Conservation (phyloP, 2,329 filamentous ascomycete species). For the Aspergillus uvarum region DNA sequence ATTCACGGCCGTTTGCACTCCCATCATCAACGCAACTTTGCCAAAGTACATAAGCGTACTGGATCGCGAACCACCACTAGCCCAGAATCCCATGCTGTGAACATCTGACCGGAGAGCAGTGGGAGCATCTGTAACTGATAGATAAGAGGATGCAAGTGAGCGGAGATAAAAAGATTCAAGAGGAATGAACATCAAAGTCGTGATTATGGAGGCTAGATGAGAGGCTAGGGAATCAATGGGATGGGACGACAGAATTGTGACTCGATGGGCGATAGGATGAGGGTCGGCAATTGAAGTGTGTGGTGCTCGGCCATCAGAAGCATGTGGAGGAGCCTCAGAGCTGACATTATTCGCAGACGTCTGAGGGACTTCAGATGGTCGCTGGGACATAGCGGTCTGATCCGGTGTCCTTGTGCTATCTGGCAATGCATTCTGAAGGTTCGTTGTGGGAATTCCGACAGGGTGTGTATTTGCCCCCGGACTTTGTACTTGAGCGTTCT, state of each 20-base stretch:
- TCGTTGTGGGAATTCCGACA: slow-evolving; percentile 12
- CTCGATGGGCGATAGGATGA: slow-evolving; percentile 32
- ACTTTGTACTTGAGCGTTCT: slow-evolving; percentile 7
- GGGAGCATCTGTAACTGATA: slow-evolving; percentile 30
- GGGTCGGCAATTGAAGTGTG: slow-evolving; percentile 13
- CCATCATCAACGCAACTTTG: slow-evolving; percentile 38
- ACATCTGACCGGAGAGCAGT: slow-evolving; percentile 30
- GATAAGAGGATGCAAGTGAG: slow-evolving; percentile 39
- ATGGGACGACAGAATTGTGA: slow-evolving; percentile 45
- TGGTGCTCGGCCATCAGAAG: slow-evolving; percentile 20
- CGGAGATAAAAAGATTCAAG: slow-evolving; percentile 44
- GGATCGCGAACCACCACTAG: slow-evolving; percentile 32
- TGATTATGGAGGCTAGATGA: slow-evolving; percentile 40
- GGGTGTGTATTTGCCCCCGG: slow-evolving; percentile 12
- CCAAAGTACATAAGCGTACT: slow-evolving; percentile 37
- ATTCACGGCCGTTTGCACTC: slow-evolving; percentile 39
- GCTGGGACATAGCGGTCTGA: slow-evolving; percentile 21
- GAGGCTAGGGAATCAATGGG: slow-evolving; percentile 45
- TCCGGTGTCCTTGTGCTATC: slow-evolving; percentile 34
- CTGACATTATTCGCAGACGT: slow-evolving; percentile 16
- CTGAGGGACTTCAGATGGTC: slow-evolving; percentile 14
- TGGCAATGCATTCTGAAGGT: slow-evolving; percentile 28
- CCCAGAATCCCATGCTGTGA: slow-evolving; percentile 33
- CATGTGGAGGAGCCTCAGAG: slow-evolving; percentile 17
- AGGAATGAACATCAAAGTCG: slow-evolving; percentile 40